Percentiles rank a stretch among this genome's conserved stretches.
Conservation (phyloP, 1,139 yeast genomes). For the Wickerhamomyces sp. region DNA sequence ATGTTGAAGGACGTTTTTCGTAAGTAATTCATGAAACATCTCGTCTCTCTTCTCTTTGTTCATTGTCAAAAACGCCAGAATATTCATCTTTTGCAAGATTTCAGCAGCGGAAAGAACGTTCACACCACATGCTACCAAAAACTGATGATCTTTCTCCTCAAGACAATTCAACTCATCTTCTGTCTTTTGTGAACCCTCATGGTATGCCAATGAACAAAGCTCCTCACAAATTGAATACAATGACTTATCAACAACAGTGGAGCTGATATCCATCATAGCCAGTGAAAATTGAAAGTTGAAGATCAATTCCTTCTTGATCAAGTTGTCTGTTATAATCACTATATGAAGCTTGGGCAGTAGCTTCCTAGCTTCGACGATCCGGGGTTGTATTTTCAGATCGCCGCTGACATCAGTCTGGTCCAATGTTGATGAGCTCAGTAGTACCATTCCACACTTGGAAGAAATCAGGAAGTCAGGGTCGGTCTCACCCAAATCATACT, state of each 20-base stretch:
- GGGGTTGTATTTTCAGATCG: constrained; percentile 2
- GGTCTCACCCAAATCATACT: constrained; percentile 9
- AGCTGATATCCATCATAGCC: constrained; percentile 7
- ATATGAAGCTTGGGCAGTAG: constrained; percentile 5
- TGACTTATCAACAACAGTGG: not conserved
- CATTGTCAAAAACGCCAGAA: constrained; percentile 6
- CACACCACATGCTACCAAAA: constrained; percentile 13
- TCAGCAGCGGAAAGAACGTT: constrained; percentile 9
- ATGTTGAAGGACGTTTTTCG: not conserved
- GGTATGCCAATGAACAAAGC: constrained; percentile 5
- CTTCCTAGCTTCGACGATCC: constrained; percentile 1
- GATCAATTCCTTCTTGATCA: constrained; percentile 6
- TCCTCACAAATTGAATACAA: constrained; percentile 4
- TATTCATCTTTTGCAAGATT: constrained; percentile 1
- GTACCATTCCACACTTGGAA: constrained; percentile 8
- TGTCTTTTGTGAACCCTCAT: not conserved
- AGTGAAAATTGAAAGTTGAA: constrained; percentile 10
- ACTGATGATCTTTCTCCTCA: constrained; percentile 5
- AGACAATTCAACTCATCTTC: not conserved
- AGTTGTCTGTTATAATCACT: constrained; percentile 1
- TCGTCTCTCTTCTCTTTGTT: not conserved
- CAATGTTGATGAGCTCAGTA: constrained; percentile 5
- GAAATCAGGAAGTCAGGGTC: constrained; percentile 17
- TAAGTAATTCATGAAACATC: not conserved
- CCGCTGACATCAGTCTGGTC: constrained; percentile 13